Base-by-base conservation (phyloP, 1,284 basidiomycete genomes). In the Exobasidium cylindrosporum region DNA sequence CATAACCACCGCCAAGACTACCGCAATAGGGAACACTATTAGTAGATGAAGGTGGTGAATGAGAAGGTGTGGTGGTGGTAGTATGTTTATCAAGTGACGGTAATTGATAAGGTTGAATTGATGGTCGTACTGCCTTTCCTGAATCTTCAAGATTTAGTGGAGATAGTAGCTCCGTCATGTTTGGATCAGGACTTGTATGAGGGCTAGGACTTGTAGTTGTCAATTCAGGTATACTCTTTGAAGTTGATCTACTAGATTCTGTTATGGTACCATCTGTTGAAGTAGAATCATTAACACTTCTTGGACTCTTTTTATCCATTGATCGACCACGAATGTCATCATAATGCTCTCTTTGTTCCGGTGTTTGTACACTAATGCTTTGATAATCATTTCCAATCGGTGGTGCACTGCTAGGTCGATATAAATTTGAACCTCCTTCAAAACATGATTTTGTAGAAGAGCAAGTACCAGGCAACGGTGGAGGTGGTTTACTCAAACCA, bases 401-500 rank as follows among this genome's bases (percentile, higher is more conserved):
- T 57, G 23, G n/a, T 40, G 56, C 24, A 55, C 54, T 55, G 23
- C 29, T 40, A n/a, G 50, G 32, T 24, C 28, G 28, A 35, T 53
- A 29, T 17, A 26, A n/a, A 32, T 21, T 23, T 43, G 30, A 23
- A 14, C 29, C 54, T 11, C 30, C 30, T 21, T 31, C 13, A 6
- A 21, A 23, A 24, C 17, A 11, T 1, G 56, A 30, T 13, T 13
- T 7, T 17, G 57, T 31, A 24, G 21, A 46, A 21, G 17, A 11
- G 14, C 43, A 49, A 30, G 44, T 46, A 44, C 68, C 68, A 6
- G 70, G 70, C 46, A 70, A 54, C 10, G 70, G 68, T 7, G 70
- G 70, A 4, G 68, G 70, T 3, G 68, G 69, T 45, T 64, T 55
- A n/a, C 45, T 64, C 28, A 70, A 58, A 11, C 68, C 68, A 52